phyloP scores from a whole-genome alignment of 2,329 filamentous ascomycete genomes.

The Trichoderma endophyticum region DNA sequence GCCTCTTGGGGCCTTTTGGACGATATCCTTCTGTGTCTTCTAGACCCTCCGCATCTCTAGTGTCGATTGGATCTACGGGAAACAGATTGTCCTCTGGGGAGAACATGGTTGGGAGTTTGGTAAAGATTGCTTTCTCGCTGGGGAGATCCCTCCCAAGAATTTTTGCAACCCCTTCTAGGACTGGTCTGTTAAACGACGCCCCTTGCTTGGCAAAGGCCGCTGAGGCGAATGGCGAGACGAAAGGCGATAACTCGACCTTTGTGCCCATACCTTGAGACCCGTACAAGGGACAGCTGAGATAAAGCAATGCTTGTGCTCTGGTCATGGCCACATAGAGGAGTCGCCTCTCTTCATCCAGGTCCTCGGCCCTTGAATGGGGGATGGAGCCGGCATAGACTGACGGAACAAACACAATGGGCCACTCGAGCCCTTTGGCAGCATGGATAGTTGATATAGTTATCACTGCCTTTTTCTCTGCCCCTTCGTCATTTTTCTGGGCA shows the following conservation, averaged over 20 bases:
- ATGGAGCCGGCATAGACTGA: constrained; percentile 87
- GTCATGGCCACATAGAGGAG: constrained; percentile 97
- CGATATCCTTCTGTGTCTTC: constrained; percentile 24
- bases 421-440: constrained; percentile 91
- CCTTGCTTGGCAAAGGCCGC: constrained; percentile 56
- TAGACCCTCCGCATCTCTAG: constrained; percentile 27
- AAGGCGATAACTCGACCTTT: constrained; percentile 66
- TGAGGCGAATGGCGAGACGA: constrained; percentile 54
- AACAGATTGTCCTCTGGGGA: constrained; percentile 65
- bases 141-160: constrained; percentile 67
- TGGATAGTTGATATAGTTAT: constrained; percentile 96
- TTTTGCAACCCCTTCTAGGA: constrained; percentile 64
- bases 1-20: constrained; percentile 30
- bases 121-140: constrained; percentile 51
- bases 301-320: constrained; percentile 78
- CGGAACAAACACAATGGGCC: constrained; percentile 92
- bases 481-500: constrained; percentile 61
- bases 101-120: constrained; percentile 51
- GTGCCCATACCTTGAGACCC: constrained; percentile 57
- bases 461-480: constrained; percentile 55
- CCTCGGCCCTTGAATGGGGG: constrained; percentile 81
- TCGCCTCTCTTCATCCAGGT: constrained; percentile 81
- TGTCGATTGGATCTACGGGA: constrained; percentile 58
- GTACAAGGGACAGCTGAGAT: constrained; percentile 75
- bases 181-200: constrained; percentile 62